Evolutionary conservation across 1,284 basidiomycete genomes (phyloP).

Genomic region (Phaffia rhodozyma): DNA sequence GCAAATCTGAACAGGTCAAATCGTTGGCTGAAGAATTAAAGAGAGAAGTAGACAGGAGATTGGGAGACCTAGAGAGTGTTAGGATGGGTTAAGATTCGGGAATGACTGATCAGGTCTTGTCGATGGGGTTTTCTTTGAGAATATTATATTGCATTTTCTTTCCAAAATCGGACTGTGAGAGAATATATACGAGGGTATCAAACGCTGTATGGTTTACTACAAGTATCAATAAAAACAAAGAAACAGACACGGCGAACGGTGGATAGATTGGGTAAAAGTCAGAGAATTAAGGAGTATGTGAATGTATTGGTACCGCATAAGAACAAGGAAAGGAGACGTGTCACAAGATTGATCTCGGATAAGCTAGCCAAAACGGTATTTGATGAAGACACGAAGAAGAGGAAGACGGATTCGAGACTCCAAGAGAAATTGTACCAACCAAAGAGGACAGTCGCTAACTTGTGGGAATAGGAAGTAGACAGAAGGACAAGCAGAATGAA

Average conservation of each 20-base stretch:
- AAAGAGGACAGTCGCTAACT: background rate
- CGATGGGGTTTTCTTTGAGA: background rate
- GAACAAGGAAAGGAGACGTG: background rate
- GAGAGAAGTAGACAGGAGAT: constrained; percentile 22
- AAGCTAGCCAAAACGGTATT: no score
- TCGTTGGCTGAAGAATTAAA: constrained; percentile 23
- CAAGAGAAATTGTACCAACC: no score
- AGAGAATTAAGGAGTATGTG: no score
- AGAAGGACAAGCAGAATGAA: background rate
- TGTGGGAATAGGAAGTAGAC: no score
- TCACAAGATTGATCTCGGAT: background rate
- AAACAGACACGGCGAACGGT: no score
- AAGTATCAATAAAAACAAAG: background rate
- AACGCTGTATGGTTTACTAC: background rate
- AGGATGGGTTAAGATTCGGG: no score
- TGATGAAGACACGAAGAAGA: background rate
- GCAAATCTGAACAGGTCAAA: constrained; percentile 34
- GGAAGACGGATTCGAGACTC: no score
- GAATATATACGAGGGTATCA: no score
- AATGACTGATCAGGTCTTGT: background rate
- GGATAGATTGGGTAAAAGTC: no score
- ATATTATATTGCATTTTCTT: background rate
- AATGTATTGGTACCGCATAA: background rate
- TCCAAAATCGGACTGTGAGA: background rate
- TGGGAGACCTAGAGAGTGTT: constrained; percentile 20